Percentiles rank a stretch among this genome's conserved stretches.
These are phyloP conservation scores for Fusarium stilboides DNA, from an alignment of 2,329 filamentous ascomycete species.

Conservation along the genomic window DNA sequence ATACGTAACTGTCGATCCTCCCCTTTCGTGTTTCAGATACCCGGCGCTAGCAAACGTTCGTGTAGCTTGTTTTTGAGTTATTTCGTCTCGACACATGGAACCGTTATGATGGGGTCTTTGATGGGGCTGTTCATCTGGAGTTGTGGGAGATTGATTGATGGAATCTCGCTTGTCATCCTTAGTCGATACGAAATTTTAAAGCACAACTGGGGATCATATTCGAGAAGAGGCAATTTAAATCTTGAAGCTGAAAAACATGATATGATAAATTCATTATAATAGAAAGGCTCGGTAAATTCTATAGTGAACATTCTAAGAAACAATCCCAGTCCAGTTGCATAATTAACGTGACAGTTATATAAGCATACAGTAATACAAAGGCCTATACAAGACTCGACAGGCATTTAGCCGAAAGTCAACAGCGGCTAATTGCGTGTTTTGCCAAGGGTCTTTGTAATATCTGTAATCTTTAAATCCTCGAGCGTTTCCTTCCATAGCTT, in stretches of 20 bases:
- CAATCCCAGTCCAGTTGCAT: too few relatives aligned
- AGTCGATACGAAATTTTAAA: neutral
- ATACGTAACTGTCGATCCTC: conserved; percentile 21
- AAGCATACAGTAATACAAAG: too few relatives aligned
- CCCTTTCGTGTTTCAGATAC: conserved; percentile 38
- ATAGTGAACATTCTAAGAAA: neutral
- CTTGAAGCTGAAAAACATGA: neutral
- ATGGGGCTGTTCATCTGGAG: neutral
- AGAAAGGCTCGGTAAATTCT: neutral
- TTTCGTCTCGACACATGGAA: neutral
- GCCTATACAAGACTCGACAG: too few relatives aligned
- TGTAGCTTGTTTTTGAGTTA: conserved; percentile 11
- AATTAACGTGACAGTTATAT: too few relatives aligned
- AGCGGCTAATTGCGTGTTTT: neutral
- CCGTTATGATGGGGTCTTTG: conserved; percentile 21
- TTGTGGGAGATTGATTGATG: neutral
- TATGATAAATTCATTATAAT: neutral
- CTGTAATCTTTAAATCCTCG: conserved; percentile 10
- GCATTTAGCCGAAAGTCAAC: neutral
- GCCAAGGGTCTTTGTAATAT: conserved; percentile 2
- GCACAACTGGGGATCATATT: neutral
- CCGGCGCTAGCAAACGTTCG: conserved; percentile 31
- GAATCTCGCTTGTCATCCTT: conserved; percentile 15
- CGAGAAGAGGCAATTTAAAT: too few relatives aligned
- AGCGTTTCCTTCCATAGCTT: conserved; percentile 8